A percentile compares a stretch with the other conserved stretches of the same genome.
These are phyloP conservation scores for Cyclotella choctawhatcheeana DNA, from an alignment of 108 stramenopile genomes.

Conservation along the genomic window DNA sequence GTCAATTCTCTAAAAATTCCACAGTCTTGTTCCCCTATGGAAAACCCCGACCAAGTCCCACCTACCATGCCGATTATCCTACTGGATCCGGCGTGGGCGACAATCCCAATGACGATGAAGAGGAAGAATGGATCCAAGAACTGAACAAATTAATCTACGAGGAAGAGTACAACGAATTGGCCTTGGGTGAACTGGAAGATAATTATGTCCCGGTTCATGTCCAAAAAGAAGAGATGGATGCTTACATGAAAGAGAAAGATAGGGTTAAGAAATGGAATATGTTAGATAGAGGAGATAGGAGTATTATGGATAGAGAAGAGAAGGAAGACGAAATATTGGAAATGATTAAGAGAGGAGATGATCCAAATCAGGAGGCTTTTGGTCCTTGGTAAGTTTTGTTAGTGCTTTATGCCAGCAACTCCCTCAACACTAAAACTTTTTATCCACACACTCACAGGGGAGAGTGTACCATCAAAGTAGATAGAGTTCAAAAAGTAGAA, in stretches of 20 bases:
- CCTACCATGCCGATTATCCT: conserved; percentile 45
- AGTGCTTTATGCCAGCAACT: conserved; percentile 3
- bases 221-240: conserved; percentile 43
- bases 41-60: conserved; percentile 29
- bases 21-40: conserved; percentile 37
- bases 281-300: conserved; percentile 36
- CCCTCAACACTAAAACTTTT: no score
- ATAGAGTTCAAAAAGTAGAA: conserved; percentile 90
- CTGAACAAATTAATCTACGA: conserved; percentile 45
- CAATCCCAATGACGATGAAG: conserved; percentile 39
- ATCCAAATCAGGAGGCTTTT: conserved; percentile 57
- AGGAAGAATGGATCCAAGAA: conserved; percentile 49
- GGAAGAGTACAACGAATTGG: conserved; percentile 44
- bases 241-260: conserved; percentile 44
- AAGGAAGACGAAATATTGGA: conserved; percentile 51
- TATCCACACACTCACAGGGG: conserved; percentile 50
- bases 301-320: conserved; percentile 53
- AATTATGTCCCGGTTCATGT: conserved; percentile 32
- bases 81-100: conserved; percentile 29
- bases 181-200: conserved; percentile 42
- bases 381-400: conserved; percentile 62
- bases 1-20: conserved; percentile 45
- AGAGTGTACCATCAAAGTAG: conserved; percentile 81
- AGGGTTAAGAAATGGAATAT: conserved; percentile 34
- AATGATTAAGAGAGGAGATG: conserved; percentile 51